A percentile compares a stretch with the other conserved stretches of the same genome.
These are phyloP conservation scores for Limtongia smithiae DNA, from an alignment of 805 yeast genomes.

Conservation along the genomic window DNA sequence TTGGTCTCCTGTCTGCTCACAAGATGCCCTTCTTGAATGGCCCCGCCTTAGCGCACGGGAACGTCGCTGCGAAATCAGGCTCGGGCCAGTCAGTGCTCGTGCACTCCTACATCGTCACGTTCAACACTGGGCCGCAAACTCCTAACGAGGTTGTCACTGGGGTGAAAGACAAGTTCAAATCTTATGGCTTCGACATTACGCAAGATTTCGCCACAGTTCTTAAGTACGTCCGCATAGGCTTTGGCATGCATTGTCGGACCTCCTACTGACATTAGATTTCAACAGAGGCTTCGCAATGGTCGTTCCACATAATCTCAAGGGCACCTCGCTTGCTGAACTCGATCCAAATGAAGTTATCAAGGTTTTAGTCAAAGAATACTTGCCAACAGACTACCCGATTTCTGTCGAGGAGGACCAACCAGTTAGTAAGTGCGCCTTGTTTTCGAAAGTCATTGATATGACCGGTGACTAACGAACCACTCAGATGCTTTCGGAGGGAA, in stretches of 20 bases:
- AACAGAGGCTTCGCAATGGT: neutral
- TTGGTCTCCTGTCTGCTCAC: neutral
- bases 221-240: neutral
- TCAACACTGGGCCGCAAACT: constrained; percentile 22
- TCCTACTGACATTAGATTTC: too few relatives aligned
- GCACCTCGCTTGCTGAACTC: too few relatives aligned
- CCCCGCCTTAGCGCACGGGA: constrained; percentile 4
- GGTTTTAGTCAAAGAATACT: constrained; percentile 1
- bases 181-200: neutral
- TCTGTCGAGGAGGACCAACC: constrained; percentile 24
- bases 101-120: constrained; percentile 17
- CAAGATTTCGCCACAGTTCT: neutral
- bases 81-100: constrained; percentile 1
- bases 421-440: constrained; percentile 14
- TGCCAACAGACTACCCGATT: constrained; percentile 15
- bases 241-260: too few relatives aligned
- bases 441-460: too few relatives aligned
- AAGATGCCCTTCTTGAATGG: constrained; percentile 2
- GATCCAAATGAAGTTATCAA: constrained; percentile 14
- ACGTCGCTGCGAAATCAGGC: constrained; percentile 8
- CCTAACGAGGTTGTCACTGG: constrained; percentile 14
- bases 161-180: neutral
- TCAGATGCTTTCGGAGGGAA: too few relatives aligned
- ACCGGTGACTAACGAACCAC: too few relatives aligned
- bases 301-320: too few relatives aligned